phyloP scores from a whole-genome alignment of 495 filamentous ascomycete genomes.

The Neurospora tetraspora region DNA sequence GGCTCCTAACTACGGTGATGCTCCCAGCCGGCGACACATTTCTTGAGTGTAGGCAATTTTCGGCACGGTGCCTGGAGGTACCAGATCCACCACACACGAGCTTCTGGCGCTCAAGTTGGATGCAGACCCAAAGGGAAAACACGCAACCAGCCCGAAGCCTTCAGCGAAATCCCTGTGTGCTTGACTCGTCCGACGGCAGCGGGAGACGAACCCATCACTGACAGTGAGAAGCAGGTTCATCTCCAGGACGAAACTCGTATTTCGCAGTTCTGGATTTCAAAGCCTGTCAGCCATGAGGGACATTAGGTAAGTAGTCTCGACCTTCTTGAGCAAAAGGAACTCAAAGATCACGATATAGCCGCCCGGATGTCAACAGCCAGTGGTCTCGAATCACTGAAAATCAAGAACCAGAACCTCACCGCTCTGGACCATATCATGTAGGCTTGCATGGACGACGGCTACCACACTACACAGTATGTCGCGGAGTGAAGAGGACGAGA shows the following conservation, averaged over 20 bases:
- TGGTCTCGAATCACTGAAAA: neutral
- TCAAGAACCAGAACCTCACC: constrained; percentile 4
- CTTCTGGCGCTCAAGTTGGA: neutral
- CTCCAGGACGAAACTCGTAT: neutral
- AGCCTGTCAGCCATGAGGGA: neutral
- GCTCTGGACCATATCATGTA: constrained; percentile 4
- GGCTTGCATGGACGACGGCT: neutral
- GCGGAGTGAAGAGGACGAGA: constrained; percentile 1
- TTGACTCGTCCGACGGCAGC: neutral
- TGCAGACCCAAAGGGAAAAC: neutral
- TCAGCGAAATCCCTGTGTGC: neutral
- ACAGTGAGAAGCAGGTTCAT: neutral
- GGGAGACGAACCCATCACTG: neutral
- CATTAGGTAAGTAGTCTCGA: constrained; percentile 4
- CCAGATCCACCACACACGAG: neutral
- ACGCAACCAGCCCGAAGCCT: neutral
- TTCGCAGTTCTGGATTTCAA: neutral
- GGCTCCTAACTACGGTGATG: neutral
- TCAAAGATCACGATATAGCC: neutral
- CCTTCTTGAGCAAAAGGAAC: neutral
- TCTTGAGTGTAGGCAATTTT: neutral
- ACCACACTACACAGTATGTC: neutral
- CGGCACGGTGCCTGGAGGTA: neutral
- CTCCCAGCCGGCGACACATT: neutral
- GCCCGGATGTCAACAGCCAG: neutral